A percentile compares a stretch with the other conserved stretches of the same genome.
phyloP scores from a whole-genome alignment of 2,329 filamentous ascomycete genomes.

The Colletotrichum sp. region DNA sequence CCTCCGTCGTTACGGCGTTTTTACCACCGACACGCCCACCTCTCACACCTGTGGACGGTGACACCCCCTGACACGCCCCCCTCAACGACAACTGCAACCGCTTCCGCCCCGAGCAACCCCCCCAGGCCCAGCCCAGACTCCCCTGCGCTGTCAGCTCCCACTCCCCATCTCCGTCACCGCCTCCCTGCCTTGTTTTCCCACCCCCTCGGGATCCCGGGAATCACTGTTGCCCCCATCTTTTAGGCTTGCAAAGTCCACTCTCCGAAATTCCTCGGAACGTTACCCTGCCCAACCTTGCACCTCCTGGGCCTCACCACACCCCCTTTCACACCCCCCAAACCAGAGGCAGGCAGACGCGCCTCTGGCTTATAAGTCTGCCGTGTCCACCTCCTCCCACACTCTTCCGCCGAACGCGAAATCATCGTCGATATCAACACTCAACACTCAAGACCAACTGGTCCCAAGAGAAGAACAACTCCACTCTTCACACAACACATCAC shows the following conservation, averaged over 20 bases:
- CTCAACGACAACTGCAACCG: neutral
- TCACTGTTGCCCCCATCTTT: slow-evolving; percentile 16
- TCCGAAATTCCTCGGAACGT: slow-evolving; percentile 21
- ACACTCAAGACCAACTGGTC: neutral
- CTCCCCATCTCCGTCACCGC: slow-evolving; percentile 18
- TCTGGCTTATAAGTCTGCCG: slow-evolving; percentile 19
- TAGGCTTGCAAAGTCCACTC: slow-evolving; percentile 17
- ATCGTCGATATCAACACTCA: slow-evolving; percentile 11
- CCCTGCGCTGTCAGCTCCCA: slow-evolving; percentile 4
- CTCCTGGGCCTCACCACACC: neutral
- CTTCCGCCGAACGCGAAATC: neutral
- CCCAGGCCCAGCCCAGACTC: neutral
- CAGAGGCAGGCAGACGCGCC: slow-evolving; percentile 18
- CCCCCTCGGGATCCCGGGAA: slow-evolving; percentile 18
- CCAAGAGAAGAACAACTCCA: slow-evolving; percentile 27
- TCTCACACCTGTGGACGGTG: neutral
- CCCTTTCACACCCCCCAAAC: slow-evolving; percentile 1
- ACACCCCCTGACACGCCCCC: neutral
- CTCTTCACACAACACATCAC: slow-evolving; percentile 22
- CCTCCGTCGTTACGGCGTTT: neutral
- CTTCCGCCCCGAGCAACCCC: neutral
- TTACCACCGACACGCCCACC: neutral
- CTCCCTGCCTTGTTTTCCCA: slow-evolving; percentile 23
- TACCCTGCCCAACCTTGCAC: slow-evolving; percentile 11
- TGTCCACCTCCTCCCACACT: slow-evolving; percentile 18